Evolutionary conservation across 345 rosid species (phyloP).

Genomic region (Gynandropsis gynandra): DNA sequence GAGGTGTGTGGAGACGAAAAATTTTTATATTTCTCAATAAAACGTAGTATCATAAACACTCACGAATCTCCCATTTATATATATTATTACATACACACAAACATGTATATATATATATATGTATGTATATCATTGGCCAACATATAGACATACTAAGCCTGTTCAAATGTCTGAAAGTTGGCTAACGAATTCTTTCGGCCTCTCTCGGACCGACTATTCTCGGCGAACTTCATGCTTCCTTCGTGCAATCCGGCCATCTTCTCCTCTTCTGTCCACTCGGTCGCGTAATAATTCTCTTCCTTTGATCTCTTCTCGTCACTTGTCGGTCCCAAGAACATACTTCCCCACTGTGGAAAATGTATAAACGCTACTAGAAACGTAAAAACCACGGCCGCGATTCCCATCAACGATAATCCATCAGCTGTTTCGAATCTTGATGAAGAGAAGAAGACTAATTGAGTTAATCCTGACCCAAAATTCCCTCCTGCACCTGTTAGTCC

Average conservation of each 20-base stretch:
- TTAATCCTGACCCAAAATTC: conserved; percentile 67
- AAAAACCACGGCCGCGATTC: conserved; percentile 49
- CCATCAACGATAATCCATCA: conserved; percentile 51
- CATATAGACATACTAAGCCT: no score
- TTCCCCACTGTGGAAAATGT: conserved; percentile 81
- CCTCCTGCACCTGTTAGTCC: conserved; percentile 70
- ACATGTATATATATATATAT: not conserved
- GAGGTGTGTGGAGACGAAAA: no score
- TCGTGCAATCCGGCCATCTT: conserved; percentile 46
- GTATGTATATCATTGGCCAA: no score
- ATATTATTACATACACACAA: not conserved
- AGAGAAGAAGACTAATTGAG: conserved; percentile 58
- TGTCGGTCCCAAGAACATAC: conserved; percentile 61
- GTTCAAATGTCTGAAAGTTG: no score
- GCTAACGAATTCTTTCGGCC: no score
- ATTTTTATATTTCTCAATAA: no score
- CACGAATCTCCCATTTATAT: no score
- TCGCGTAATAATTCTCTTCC: conserved; percentile 51
- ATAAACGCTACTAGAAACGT: conserved; percentile 55
- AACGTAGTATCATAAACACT: no score
- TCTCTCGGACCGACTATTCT: conserved; percentile 60
- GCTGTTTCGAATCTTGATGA: conserved; percentile 39
- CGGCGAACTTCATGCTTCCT: conserved; percentile 57
- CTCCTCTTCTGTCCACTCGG: conserved; percentile 62
- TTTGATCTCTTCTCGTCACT: conserved; percentile 33